A percentile compares a stretch with the other conserved stretches of the same genome.
Evolutionary conservation across 768 basidiomycete genomes (phyloP).

Genomic region (Termitomyces sp.): DNA sequence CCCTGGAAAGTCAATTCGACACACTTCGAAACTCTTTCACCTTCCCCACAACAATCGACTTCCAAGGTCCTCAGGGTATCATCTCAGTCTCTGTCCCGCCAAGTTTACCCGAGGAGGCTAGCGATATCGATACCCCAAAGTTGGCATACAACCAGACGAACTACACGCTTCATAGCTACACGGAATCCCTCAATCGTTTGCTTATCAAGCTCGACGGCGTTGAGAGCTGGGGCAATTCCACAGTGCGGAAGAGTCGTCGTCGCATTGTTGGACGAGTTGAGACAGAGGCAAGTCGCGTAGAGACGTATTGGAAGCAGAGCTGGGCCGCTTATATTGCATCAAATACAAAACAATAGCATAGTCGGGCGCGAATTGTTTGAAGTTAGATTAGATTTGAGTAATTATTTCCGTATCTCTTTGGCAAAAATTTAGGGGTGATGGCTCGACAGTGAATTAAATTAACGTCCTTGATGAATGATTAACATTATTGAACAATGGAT

Average conservation of each 20-base stretch:
- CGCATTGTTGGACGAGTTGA: conserved; percentile 55
- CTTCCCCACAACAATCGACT: conserved; percentile 44
- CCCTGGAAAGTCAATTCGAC: conserved; percentile 30
- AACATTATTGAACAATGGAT: no score
- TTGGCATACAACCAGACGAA: conserved; percentile 62
- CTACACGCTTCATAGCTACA: conserved; percentile 54
- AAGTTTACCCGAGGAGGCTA: conserved; percentile 16
- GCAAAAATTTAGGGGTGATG: no score
- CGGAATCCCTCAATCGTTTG: conserved; percentile 57
- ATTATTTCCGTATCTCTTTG: no score
- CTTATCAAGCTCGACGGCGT: conserved; percentile 66
- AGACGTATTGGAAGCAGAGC: conserved; percentile 35
- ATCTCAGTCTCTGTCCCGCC: conserved; percentile 21
- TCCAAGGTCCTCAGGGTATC: conserved; percentile 28
- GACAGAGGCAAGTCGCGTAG: conserved; percentile 49
- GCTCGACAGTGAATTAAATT: no score
- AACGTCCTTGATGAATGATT: no score
- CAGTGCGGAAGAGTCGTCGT: conserved; percentile 47
- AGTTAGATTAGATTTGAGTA: background rate
- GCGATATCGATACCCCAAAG: conserved; percentile 23
- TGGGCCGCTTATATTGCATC: conserved; percentile 25
- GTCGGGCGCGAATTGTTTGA: background rate
- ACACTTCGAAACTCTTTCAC: conserved; percentile 35
- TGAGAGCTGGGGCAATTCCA: conserved; percentile 54
- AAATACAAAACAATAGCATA: background rate